These are phyloP conservation scores for Sugiyamaella xylanicola DNA, from an alignment of 1,139 yeast species.

Conservation along the genomic window DNA sequence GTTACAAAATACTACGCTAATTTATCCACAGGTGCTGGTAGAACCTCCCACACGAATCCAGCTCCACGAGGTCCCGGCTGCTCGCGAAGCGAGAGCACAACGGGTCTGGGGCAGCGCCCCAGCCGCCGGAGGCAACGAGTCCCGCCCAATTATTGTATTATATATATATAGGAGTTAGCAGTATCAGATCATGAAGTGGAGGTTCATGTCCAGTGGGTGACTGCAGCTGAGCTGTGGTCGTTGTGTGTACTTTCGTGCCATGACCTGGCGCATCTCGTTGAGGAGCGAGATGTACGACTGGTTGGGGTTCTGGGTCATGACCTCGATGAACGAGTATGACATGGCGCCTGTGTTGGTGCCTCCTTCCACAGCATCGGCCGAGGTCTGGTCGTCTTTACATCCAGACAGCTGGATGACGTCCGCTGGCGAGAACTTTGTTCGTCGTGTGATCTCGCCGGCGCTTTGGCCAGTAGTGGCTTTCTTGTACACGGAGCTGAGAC, in stretches of 20 bases:
- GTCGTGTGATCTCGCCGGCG: constrained; percentile 49
- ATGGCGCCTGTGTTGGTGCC: constrained; percentile 90
- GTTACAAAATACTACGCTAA: no score
- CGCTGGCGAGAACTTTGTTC: constrained; percentile 78
- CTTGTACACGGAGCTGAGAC: constrained; percentile 55
- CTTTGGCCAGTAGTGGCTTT: constrained; percentile 46
- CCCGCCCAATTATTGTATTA: not conserved
- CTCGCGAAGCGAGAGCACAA: not conserved
- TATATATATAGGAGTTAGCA: not conserved
- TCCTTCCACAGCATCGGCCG: constrained; percentile 78
- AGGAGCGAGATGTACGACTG: constrained; percentile 78
- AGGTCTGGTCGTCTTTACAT: constrained; percentile 81
- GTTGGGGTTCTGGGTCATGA: constrained; percentile 63
- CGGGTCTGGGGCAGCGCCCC: constrained; percentile 2
- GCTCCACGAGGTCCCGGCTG: no score
- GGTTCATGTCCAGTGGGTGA: constrained; percentile 28
- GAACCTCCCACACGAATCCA: no score
- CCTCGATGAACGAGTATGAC: constrained; percentile 86
- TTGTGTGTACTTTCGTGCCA: constrained; percentile 73
- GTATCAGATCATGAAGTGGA: constrained; percentile 22
- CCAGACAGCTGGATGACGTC: constrained; percentile 88
- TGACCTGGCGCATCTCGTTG: constrained; percentile 74
- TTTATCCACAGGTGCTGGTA: no score
- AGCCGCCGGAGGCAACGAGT: not conserved
- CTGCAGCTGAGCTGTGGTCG: constrained; percentile 75